Percentiles rank a stretch among this genome's conserved stretches.
Conservation (phyloP, 495 filamentous ascomycete genomes). For the Cetradonia linearis region DNA sequence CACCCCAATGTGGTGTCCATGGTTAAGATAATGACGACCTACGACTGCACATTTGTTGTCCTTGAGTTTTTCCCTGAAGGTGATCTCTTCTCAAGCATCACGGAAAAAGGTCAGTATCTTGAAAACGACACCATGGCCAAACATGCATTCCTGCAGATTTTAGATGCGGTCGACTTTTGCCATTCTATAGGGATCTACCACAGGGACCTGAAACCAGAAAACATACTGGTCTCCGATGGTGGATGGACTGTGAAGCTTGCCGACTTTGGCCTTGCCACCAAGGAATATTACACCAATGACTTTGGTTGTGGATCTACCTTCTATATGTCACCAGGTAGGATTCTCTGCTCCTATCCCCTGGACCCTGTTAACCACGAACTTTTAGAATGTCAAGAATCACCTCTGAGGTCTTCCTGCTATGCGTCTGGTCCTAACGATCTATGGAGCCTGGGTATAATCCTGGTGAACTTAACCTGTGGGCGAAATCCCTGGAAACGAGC, state of each 20-base stretch:
- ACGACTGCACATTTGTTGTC: constrained; percentile 92
- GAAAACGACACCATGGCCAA: constrained; percentile 86
- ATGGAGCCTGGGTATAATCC: constrained; percentile 93
- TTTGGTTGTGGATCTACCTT: constrained; percentile 98
- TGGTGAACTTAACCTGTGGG: constrained; percentile 95
- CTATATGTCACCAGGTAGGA: constrained; percentile 97
- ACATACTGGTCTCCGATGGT: constrained; percentile 82
- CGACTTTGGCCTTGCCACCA: constrained; percentile 91
- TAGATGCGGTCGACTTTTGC: constrained; percentile 96
- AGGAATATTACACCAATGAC: constrained; percentile 73
- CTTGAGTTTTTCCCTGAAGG: constrained; percentile 97
- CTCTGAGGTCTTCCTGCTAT: constrained; percentile 70
- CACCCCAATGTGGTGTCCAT: constrained; percentile 93
- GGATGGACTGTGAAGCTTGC: constrained; percentile 89
- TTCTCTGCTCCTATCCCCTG: not conserved
- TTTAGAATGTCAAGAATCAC: constrained; percentile 86
- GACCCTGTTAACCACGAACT: constrained; percentile 10
- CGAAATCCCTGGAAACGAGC: constrained; percentile 98
- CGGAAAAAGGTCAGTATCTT: constrained; percentile 83
- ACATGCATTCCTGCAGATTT: constrained; percentile 82
- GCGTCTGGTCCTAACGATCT: constrained; percentile 91
- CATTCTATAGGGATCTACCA: constrained; percentile 93
- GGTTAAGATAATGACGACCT: constrained; percentile 83
- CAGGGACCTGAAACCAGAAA: constrained; percentile 95
- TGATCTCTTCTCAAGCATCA: constrained; percentile 94